Conservation (phyloP, 768 basidiomycete genomes). For the Sporobolomyces phaffii region DNA sequence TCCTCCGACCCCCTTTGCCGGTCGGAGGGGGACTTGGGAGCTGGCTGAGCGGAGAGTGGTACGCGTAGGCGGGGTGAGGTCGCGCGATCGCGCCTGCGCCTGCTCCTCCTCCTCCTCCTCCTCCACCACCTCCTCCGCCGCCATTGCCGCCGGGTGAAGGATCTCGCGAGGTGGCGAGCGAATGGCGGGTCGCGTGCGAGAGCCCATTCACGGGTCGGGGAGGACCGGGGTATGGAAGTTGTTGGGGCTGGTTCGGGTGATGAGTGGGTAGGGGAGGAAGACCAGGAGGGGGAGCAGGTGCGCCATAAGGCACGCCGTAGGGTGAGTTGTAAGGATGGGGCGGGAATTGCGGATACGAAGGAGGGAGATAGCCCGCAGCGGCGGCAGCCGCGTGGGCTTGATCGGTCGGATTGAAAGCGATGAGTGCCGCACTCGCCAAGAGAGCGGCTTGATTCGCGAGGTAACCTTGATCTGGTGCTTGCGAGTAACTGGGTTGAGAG, state of each 20-base stretch:
- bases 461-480: not conserved
- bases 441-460: slow-evolving; percentile 13
- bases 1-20: not conserved
- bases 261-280: not conserved
- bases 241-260: not conserved
- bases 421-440: not conserved
- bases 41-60: slow-evolving; percentile 20
- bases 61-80: slow-evolving; percentile 20
- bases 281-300: not conserved
- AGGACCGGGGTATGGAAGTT: not conserved
- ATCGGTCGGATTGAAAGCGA: not conserved
- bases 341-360: slow-evolving; percentile 1
- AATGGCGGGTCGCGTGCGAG: not conserved
- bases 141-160: not conserved
- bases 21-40: slow-evolving; percentile 3
- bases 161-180: not conserved
- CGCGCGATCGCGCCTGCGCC: no score
- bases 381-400: not conserved
- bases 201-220: not conserved
- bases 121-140: not conserved
- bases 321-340: slow-evolving; percentile 1
- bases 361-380: not conserved
- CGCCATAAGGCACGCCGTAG: not conserved
- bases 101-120: not conserved
- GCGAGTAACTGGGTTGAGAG: not conserved